These are phyloP conservation scores for Lachnellula hyalina DNA, from an alignment of 2,329 filamentous ascomycete genomes.

Conservation along the genomic window DNA sequence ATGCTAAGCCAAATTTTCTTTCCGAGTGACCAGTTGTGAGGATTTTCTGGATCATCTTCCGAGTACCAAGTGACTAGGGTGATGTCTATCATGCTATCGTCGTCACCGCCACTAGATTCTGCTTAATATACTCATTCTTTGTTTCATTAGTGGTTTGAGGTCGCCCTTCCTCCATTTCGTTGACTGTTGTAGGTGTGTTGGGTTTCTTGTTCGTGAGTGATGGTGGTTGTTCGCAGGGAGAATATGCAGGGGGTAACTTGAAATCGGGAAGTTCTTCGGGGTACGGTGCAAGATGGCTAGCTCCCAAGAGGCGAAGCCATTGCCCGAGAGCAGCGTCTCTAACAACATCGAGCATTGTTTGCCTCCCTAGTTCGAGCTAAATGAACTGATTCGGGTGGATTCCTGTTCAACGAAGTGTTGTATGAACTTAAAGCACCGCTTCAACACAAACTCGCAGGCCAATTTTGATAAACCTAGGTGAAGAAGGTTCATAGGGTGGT, in stretches of 20 bases:
- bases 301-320: background rate
- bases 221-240: background rate
- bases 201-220: background rate
- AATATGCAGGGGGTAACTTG: background rate
- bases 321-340: background rate
- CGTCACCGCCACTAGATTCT: background rate
- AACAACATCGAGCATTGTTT: background rate
- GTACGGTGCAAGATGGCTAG: background rate
- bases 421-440: no score
- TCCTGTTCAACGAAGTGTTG: no score
- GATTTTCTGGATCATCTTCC: slow-evolving; percentile 47
- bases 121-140: background rate
- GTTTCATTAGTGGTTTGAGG: background rate
- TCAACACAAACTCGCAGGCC: no score
- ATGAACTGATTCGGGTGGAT: no score
- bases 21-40: slow-evolving; percentile 44
- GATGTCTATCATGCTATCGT: slow-evolving; percentile 9
- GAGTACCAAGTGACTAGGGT: slow-evolving; percentile 48
- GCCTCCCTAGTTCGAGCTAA: background rate
- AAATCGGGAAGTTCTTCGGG: background rate
- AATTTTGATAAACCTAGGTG: no score
- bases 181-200: background rate
- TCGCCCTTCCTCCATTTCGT: background rate
- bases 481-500: no score
- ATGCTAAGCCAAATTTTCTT: slow-evolving; percentile 38